Base-by-base conservation (phyloP, 345 rosid species). In the Arabis hirsuta region DNA sequence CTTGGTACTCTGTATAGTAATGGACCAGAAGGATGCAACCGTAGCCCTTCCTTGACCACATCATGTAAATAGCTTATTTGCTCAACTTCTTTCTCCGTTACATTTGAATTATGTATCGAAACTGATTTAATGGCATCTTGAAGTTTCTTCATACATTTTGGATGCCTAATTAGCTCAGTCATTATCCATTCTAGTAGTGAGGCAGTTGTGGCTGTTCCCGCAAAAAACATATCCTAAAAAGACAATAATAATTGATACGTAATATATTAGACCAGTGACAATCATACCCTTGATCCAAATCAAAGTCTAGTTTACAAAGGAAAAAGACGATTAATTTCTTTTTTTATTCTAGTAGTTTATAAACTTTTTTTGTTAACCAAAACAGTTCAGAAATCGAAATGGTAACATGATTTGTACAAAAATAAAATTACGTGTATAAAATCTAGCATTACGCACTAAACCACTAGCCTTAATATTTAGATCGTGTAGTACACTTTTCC, bases 1-100 rank as follows among this genome's bases (percentile, higher is more conserved):
- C 59, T 61, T 1, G 78, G 20, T 31, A 27, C 31, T 43, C 79
- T 7, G 0, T 78, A 72, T 12, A 70, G 16, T 43, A 73, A n/a
- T 11, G 65, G 48, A 82, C 4, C 4, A 71, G 83, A 75, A 42
- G 81, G 86, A 50, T 72, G 72, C n/a, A 75, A 46, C 22, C 80
- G 67, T 9, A 80, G 60, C 12, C 41, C 54, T 58, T 78, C 86
- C 27, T 76, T 78, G 12, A 78, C 32, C 19, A 64, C 56, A 4
- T 20, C 0, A 10, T 12, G 36, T 48, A 64, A 65, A 50, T 65
- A 65, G 2, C 38, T 34, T 31, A 65, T 34, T 19, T 12, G 51
- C 12, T 50, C 46, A 20, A 32, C 56, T 34, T 22, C 57, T 65
- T 48, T 22, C 56, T 64, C 45, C 7, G 45, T 6, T 34, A 64